Base-by-base conservation (phyloP, 1,139 yeast species). In the Suzukiozyma palmioleophila region DNA sequence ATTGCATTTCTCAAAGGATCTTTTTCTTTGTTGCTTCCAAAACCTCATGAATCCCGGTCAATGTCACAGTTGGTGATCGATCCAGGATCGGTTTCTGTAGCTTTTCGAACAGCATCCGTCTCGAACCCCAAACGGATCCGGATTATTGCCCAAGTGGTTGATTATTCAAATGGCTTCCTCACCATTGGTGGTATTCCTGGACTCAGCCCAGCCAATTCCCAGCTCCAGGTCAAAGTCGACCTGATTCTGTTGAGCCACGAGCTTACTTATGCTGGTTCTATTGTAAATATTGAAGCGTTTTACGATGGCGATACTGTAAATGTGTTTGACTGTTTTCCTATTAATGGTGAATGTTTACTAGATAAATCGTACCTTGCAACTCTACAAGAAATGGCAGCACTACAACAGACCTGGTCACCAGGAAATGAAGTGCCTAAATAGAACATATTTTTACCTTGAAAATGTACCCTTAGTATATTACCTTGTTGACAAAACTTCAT, bases 41-140 rank as follows among this genome's bases (percentile, higher is more conserved):
- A 14, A 33, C 39, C 21, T 14, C 16, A 13, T 34, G 26, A 8
- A 22, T 25, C 16, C 13, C 15, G 21, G 26, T 18, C 16, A 18
- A 64, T 64, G 69, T 62, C 69, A 7, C 49, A 43, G 26, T 44
- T 66, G 24, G 52, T 62, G 12, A 36, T 65, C 16, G 65, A 62
- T 26, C 69, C 69, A 1, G 46, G 48, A 1, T 34, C 45, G 2
- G 42, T 68, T 14, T 34, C 41, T 14, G 33, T 42, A 6, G 45
- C 46, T 37, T 54, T 52, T 27, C 61, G 66, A 1, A 42, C 45
- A 16, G 66, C 66, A 1, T 47, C 62, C 1, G 46, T 44, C 3
- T 43, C 57, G 2, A 37, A 38, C 6, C 51, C 53, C 1, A 49
- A 47, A 10, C 46, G 62, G 33, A 49, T 67, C 3, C 51, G 73